A percentile compares a stretch with the other conserved stretches of the same genome.
phyloP scores from a whole-genome alignment of 495 filamentous ascomycete genomes.

The Hypoxylon fuscum region DNA sequence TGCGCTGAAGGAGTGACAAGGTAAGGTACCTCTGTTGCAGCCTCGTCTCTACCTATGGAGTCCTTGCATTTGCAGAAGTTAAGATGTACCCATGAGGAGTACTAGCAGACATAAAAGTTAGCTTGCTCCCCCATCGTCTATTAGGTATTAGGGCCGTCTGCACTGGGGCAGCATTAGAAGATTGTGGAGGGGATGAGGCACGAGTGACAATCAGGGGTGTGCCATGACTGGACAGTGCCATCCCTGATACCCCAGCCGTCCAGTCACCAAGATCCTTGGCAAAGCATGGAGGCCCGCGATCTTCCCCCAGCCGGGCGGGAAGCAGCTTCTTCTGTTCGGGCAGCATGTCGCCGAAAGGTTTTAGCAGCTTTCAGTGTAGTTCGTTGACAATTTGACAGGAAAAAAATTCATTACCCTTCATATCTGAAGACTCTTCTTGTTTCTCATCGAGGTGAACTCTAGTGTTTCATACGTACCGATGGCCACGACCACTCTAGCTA shows the following conservation, averaged over 20 bases:
- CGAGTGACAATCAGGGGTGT: conserved; percentile 28
- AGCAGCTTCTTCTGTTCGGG: conserved; percentile 35
- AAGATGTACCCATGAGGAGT: neutral
- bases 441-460: neutral
- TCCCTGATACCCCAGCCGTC: conserved; percentile 35
- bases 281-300: conserved; percentile 34
- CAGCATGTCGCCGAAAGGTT: conserved; percentile 31
- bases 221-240: conserved; percentile 29
- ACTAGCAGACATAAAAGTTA: conserved; percentile 13
- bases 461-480: conserved; percentile 3
- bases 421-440: neutral
- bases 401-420: conserved; percentile 1
- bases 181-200: conserved; percentile 31
- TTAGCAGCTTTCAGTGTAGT: conserved; percentile 12
- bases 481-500: conserved; percentile 1
- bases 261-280: conserved; percentile 32
- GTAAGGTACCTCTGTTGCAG: conserved; percentile 22
- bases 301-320: conserved; percentile 29
- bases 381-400: conserved; percentile 15
- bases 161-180: conserved; percentile 20
- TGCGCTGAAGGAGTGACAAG: conserved; percentile 12
- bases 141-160: conserved; percentile 26
- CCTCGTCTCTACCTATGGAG: conserved; percentile 20
- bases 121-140: conserved; percentile 14
- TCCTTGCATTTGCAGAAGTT: conserved; percentile 11